phyloP scores from a whole-genome alignment of 805 yeast species.

The Ogataea nonfermentans region DNA sequence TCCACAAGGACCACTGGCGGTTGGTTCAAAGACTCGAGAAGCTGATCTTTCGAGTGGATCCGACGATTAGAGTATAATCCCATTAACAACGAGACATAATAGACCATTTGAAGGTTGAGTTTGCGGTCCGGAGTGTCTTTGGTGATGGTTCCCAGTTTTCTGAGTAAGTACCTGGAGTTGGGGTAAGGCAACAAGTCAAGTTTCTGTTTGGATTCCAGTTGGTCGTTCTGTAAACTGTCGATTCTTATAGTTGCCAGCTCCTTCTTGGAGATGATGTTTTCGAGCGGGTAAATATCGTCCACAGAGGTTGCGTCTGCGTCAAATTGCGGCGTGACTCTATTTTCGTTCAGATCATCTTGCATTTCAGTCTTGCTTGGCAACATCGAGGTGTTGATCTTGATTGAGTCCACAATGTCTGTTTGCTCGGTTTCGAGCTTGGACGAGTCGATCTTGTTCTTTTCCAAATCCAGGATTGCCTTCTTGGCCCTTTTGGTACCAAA shows the following conservation, averaged over 20 bases:
- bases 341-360: slow-evolving; percentile 52
- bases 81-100: slow-evolving; percentile 73
- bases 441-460: slow-evolving; percentile 83
- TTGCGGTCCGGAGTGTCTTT: slow-evolving; percentile 40
- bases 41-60: slow-evolving; percentile 52
- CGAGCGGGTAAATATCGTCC: slow-evolving; percentile 77
- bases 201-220: slow-evolving; percentile 43
- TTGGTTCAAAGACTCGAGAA: slow-evolving; percentile 59
- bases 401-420: slow-evolving; percentile 77
- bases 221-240: slow-evolving; percentile 55
- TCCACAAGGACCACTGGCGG: slow-evolving; percentile 78
- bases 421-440: slow-evolving; percentile 69
- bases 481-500: slow-evolving; percentile 97
- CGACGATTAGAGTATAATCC: slow-evolving; percentile 80
- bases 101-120: slow-evolving; percentile 65
- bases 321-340: slow-evolving; percentile 81
- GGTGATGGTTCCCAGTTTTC: slow-evolving; percentile 39
- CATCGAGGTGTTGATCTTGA: slow-evolving; percentile 63
- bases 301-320: slow-evolving; percentile 77
- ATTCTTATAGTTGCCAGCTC: slow-evolving; percentile 67
- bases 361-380: slow-evolving; percentile 73
- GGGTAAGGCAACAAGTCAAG: slow-evolving; percentile 60
- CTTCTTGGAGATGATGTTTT: slow-evolving; percentile 62
- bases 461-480: slow-evolving; percentile 78
- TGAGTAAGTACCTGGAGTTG: slow-evolving; percentile 54